Conservation (phyloP, 2,329 filamentous ascomycete genomes). For the Talaromyces sp. region DNA sequence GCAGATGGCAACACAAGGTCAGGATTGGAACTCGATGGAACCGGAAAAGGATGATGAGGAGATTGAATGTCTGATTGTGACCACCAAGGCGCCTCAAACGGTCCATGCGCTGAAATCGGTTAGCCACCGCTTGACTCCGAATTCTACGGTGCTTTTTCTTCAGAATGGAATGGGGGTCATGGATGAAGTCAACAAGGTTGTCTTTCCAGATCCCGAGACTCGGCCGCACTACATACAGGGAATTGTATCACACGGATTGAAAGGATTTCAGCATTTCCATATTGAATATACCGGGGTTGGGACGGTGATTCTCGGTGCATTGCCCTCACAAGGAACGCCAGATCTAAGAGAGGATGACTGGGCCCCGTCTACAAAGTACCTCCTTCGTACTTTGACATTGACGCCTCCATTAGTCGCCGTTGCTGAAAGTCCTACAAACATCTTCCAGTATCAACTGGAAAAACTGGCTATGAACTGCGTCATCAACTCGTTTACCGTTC, state of each 20-base stretch:
- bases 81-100: constrained; percentile 68
- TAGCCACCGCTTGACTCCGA: constrained; percentile 58
- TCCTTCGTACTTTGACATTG: constrained; percentile 60
- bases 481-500: constrained; percentile 73
- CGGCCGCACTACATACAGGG: constrained; percentile 75
- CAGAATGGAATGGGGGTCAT: constrained; percentile 78
- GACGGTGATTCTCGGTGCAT: constrained; percentile 51
- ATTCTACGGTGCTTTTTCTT: constrained; percentile 69
- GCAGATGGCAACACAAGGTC: constrained; percentile 2
- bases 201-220: constrained; percentile 62
- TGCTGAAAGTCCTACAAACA: constrained; percentile 53
- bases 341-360: constrained; percentile 23
- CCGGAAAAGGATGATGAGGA: constrained; percentile 36
- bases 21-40: neutral
- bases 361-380: constrained; percentile 48
- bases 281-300: constrained; percentile 56
- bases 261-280: constrained; percentile 45
- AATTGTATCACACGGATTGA: constrained; percentile 55
- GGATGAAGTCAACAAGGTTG: constrained; percentile 65
- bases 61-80: constrained; percentile 70
- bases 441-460: constrained; percentile 71
- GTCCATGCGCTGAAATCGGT: constrained; percentile 62
- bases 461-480: constrained; percentile 69
- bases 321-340: constrained; percentile 27
- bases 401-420: constrained; percentile 58